phyloP scores from a whole-genome alignment of 345 rosid genomes.

The Lepidium aucheri region DNA sequence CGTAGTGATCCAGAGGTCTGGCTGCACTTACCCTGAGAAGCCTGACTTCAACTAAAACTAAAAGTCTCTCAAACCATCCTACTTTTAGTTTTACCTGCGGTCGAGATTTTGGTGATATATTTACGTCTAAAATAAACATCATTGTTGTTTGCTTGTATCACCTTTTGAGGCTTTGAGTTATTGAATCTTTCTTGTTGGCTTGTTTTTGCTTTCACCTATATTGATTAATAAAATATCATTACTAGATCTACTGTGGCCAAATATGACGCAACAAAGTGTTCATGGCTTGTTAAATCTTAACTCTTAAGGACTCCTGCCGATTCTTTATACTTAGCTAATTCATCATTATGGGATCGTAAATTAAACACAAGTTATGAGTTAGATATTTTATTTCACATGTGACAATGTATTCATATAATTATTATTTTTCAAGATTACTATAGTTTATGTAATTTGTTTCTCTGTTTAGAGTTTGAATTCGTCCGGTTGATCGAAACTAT shows the following conservation, averaged over 20 bases:
- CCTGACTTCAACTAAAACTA: slow-evolving; percentile 29
- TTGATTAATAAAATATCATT: background rate
- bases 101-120: slow-evolving; percentile 4
- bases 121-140: slow-evolving; percentile 4
- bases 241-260: background rate
- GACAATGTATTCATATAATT: too few species aligned
- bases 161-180: slow-evolving; percentile 14
- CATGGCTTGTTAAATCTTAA: background rate
- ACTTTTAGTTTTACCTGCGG: background rate
- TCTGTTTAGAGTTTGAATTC: background rate
- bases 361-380: background rate
- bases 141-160: slow-evolving; percentile 17
- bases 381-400: background rate
- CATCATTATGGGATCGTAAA: background rate
- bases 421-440: too few species aligned
- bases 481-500: background rate
- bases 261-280: background rate
- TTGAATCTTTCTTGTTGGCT: background rate
- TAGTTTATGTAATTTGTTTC: background rate
- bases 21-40: slow-evolving; percentile 73
- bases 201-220: background rate
- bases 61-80: background rate
- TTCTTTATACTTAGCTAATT: background rate
- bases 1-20: slow-evolving; percentile 86
- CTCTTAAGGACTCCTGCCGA: too few species aligned